phyloP scores from a whole-genome alignment of 495 filamentous ascomycete species.

The Glarea lozoyensis region DNA sequence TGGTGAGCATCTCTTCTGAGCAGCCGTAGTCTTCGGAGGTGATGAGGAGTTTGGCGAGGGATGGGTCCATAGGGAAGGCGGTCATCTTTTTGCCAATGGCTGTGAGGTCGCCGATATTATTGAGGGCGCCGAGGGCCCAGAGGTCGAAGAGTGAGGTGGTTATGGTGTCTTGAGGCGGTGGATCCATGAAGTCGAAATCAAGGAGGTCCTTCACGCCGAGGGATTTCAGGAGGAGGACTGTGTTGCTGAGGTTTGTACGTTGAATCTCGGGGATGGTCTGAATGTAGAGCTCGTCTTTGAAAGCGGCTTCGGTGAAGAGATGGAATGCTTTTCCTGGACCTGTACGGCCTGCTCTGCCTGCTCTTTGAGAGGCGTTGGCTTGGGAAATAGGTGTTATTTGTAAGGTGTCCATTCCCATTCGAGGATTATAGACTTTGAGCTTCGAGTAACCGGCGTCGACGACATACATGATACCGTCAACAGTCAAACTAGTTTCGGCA shows the following conservation, averaged over 20 bases:
- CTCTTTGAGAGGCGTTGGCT: slow-evolving; percentile 88
- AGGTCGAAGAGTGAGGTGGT: slow-evolving; percentile 95
- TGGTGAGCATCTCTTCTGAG: slow-evolving; percentile 96
- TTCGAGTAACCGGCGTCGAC: slow-evolving; percentile 96
- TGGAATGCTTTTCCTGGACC: slow-evolving; percentile 94
- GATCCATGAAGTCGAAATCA: slow-evolving; percentile 99
- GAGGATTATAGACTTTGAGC: slow-evolving; percentile 95
- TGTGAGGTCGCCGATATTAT: slow-evolving; percentile 90
- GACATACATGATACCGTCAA: slow-evolving; percentile 99
- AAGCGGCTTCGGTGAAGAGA: slow-evolving; percentile 89
- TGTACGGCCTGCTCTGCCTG: slow-evolving; percentile 88
- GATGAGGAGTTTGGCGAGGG: slow-evolving; percentile 89
- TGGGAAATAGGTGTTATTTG: slow-evolving; percentile 98
- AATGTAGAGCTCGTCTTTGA: slow-evolving; percentile 93
- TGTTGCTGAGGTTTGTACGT: slow-evolving; percentile 90
- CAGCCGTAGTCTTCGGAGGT: slow-evolving; percentile 79
- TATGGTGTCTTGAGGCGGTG: slow-evolving; percentile 96
- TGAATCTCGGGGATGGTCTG: slow-evolving; percentile 99
- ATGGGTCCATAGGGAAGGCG: slow-evolving; percentile 93
- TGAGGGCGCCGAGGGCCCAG: slow-evolving; percentile 90
- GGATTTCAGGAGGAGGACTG: slow-evolving; percentile 87
- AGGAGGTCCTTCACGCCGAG: slow-evolving; percentile 89
- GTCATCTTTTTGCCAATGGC: slow-evolving; percentile 87
- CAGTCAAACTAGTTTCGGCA: slow-evolving; percentile 94
- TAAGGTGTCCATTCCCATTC: slow-evolving; percentile 98